Evolutionary conservation across 768 basidiomycete genomes (phyloP).

Genomic region (Tricholoma bakamatsutake): DNA sequence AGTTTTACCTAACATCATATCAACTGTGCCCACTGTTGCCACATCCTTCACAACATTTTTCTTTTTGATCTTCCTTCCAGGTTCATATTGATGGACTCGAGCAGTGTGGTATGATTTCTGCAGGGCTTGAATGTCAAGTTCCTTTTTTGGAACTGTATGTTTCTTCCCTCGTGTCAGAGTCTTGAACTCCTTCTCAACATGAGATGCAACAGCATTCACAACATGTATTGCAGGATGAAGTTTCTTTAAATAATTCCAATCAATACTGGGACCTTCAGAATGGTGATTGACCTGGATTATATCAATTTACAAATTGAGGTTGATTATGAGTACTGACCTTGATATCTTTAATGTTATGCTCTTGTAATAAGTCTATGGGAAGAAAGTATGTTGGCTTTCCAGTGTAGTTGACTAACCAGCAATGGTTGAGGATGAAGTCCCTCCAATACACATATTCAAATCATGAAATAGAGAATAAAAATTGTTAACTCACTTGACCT

Average conservation of each 20-base stretch:
- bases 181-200: conserved; percentile 23
- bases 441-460: background rate
- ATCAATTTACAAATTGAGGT: conserved; percentile 2
- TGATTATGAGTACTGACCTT: conserved; percentile 15
- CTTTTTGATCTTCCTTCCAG: conserved; percentile 7
- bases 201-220: conserved; percentile 15
- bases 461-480: background rate
- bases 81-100: conserved; percentile 13
- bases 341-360: background rate
- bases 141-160: conserved; percentile 21
- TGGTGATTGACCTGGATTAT: conserved; percentile 19
- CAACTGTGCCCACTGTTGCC: conserved; percentile 7
- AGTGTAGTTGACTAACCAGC: conserved; percentile 1
- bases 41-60: background rate
- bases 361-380: background rate
- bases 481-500: background rate
- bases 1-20: conserved; percentile 8
- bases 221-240: conserved; percentile 27
- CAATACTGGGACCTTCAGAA: conserved; percentile 26
- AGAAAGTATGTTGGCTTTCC: background rate
- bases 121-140: conserved; percentile 14
- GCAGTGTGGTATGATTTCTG: conserved; percentile 15
- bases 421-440: background rate
- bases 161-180: conserved; percentile 20
- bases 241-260: conserved; percentile 26